A percentile compares a stretch with the other conserved stretches of the same genome.
Evolutionary conservation across 495 filamentous ascomycete genomes (phyloP).

Genomic region (Daldinia grandis): DNA sequence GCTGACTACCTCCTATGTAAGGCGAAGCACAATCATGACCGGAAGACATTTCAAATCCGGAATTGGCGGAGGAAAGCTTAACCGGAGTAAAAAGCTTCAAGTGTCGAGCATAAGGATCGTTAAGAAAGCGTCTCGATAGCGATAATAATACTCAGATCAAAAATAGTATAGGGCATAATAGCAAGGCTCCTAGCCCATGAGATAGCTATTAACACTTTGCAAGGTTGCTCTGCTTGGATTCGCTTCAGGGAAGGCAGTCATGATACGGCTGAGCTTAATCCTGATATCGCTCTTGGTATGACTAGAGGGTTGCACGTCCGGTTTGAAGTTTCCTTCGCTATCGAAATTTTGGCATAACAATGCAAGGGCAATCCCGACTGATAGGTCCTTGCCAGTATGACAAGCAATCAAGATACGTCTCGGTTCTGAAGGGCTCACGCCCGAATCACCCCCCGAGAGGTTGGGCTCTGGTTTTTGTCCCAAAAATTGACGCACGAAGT

Average conservation of each 20-base stretch:
- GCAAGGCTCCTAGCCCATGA: slow-evolving; percentile 64
- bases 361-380: slow-evolving; percentile 59
- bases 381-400: slow-evolving; percentile 55
- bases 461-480: slow-evolving; percentile 6
- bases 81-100: too few species aligned
- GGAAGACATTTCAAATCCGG: too few species aligned
- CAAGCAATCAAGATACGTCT: slow-evolving; percentile 49
- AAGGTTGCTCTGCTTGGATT: slow-evolving; percentile 84
- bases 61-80: too few species aligned
- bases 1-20: too few species aligned
- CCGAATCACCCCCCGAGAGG: not conserved
- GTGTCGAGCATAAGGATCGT: too few species aligned
- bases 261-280: slow-evolving; percentile 78
- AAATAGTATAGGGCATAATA: too few species aligned
- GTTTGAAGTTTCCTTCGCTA: slow-evolving; percentile 41
- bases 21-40: too few species aligned
- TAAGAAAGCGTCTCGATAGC: too few species aligned
- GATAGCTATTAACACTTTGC: slow-evolving; percentile 85
- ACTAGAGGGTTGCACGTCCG: slow-evolving; percentile 36
- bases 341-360: slow-evolving; percentile 55
- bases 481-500: slow-evolving; percentile 52
- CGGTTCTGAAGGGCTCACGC: not conserved
- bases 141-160: too few species aligned
- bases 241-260: slow-evolving; percentile 73
- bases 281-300: slow-evolving; percentile 81